Conservation (phyloP, 768 basidiomycete species). For the Hemileccinum rubropunctum region DNA sequence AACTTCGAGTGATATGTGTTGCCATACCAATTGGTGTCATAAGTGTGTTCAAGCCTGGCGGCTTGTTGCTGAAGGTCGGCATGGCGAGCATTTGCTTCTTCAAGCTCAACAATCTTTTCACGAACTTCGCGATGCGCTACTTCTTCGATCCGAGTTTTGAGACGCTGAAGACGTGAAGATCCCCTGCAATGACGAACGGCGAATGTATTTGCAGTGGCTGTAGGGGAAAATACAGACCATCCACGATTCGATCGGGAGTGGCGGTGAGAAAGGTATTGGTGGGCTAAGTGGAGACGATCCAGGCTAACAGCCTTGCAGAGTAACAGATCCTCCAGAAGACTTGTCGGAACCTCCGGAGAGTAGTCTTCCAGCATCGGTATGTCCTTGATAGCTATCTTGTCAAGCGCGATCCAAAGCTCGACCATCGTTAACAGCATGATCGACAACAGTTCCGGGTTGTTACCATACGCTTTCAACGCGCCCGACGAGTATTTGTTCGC, state of each 20-base stretch:
- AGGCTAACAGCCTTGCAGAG: slow-evolving; percentile 29
- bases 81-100: no score
- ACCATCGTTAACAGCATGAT: slow-evolving; percentile 39
- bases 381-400: slow-evolving; percentile 18
- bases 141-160: no score
- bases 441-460: slow-evolving; percentile 39
- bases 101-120: no score
- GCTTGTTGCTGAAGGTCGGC: no score
- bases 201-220: no score
- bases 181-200: no score
- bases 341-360: slow-evolving; percentile 31
- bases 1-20: no score
- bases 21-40: no score
- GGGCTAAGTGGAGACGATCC: slow-evolving; percentile 22
- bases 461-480: slow-evolving; percentile 25
- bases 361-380: slow-evolving; percentile 29
- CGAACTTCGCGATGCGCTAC: no score
- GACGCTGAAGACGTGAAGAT: no score
- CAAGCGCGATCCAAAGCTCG: slow-evolving; percentile 39
- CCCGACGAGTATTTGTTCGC: slow-evolving; percentile 26
- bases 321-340: slow-evolving; percentile 27
- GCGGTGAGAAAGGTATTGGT: slow-evolving; percentile 33
- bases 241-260: slow-evolving; percentile 6
- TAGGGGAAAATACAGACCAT: no score
- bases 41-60: no score